phyloP scores from a whole-genome alignment of 768 basidiomycete genomes.

The Auricularia sp. region DNA sequence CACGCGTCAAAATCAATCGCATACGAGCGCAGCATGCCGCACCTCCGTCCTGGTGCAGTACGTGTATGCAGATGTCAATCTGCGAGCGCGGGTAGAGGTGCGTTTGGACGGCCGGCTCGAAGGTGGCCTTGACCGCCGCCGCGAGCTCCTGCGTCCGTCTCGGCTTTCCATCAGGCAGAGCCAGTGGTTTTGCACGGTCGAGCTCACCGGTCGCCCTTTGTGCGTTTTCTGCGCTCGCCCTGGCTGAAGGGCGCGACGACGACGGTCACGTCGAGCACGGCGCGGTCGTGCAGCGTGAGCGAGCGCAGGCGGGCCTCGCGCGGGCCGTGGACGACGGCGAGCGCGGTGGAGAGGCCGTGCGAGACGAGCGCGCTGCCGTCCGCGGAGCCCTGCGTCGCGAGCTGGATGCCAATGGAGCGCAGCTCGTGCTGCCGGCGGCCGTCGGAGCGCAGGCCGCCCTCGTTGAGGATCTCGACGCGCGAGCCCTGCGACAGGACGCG shows the following conservation, averaged over 20 bases:
- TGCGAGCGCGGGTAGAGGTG: conserved; percentile 87
- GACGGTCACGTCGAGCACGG: conserved; percentile 83
- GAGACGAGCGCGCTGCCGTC: conserved; percentile 79
- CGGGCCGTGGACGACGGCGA: conserved; percentile 85
- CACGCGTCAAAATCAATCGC: neutral
- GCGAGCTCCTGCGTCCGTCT: conserved; percentile 86
- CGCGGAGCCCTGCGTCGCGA: conserved; percentile 56
- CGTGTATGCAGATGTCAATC: conserved; percentile 89
- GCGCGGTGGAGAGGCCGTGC: conserved; percentile 86
- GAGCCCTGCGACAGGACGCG: conserved; percentile 27
- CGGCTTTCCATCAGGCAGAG: neutral
- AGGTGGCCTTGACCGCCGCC: conserved; percentile 82
- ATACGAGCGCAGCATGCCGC: conserved; percentile 1
- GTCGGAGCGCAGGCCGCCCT: conserved; percentile 84
- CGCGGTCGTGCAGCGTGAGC: conserved; percentile 77
- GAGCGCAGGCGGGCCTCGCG: conserved; percentile 77
- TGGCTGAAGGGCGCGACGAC: conserved; percentile 81
- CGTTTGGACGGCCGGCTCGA: conserved; percentile 90
- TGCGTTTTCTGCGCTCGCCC: conserved; percentile 64
- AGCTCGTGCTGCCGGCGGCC: conserved; percentile 89
- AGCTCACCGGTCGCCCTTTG: conserved; percentile 72
- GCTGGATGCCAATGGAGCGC: conserved; percentile 68
- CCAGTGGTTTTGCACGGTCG: too few species aligned
- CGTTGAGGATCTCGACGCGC: conserved; percentile 68
- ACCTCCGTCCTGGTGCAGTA: conserved; percentile 86